Evolutionary conservation across 129 eudicot species (phyloP), one percentile per base, ranked within the genome.

Genomic region (Flaveria robusta): DNA sequence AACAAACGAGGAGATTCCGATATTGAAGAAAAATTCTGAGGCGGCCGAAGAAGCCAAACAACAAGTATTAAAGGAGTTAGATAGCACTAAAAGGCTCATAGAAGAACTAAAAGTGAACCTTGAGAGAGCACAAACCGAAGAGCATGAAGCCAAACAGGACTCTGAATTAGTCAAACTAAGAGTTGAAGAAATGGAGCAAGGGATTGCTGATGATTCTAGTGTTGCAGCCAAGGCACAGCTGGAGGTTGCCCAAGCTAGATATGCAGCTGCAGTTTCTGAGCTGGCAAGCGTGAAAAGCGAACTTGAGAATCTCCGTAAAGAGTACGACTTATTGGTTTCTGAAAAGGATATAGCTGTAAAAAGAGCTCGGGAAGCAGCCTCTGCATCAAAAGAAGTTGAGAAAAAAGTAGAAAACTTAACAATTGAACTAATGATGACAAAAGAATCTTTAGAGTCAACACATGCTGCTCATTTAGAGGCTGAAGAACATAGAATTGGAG

Each of bases 391-490:
- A 83, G 93, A 88, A 78, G 88, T 87, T 22, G 98, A 94, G 71
- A 94, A 87, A 70, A 82, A 86, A 2, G 97, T 91, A 4, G 98
- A 94, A 85, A 90, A 91, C 69, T 77, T 91, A 75, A 91, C 97
- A 0, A 89, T 91, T 18, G 97, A 94, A 55, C 84, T 94, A 6
- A 89, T 94, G 60, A 83, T 91, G 45, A 69, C 92, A 18, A 94
- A 94, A 73, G 97, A 94, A 67, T 68, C 92, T 12, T 78, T 94
- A 74, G 97, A 94, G 46, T 87, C 96, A 16, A 90, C 98, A 14
- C 98, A 91, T 7, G 96, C 97, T 52, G 88, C 96, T 29, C 98
- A 94, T 82, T 26, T 94, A 64, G 98, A 94, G 78, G 97, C 96
- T 3, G 98, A 94, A 88, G 98, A 94, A 34, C 97, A 91, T 29